Base-by-base conservation (phyloP, 2,329 filamentous ascomycete species). In the Apiospora malaysiana region DNA sequence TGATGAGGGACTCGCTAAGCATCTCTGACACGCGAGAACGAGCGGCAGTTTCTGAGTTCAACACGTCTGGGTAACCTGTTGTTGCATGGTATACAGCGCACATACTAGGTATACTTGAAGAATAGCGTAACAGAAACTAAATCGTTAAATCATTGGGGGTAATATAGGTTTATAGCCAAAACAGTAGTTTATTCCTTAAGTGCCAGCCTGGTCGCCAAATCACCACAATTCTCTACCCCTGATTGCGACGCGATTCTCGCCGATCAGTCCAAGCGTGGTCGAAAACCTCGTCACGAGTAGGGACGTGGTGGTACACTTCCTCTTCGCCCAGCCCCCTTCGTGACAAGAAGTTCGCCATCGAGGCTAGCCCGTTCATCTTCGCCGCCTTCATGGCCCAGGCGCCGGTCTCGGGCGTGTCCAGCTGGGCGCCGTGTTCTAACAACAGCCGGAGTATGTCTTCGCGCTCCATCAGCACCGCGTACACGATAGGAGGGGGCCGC, bases 391-490 rank as follows among this genome's bases (percentile, higher is more conserved):
- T 49, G 10, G 46, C 46, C 46, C 46, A 49, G 21, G n/a, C n/a
- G n/a, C 46, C 46, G 7, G 46, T 49, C 46, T 49, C 46, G 46
- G 46, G 46, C 0, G 46, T 23, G 46, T 23, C n/a, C n/a, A 49
- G n/a, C n/a, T n/a, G n/a, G 21, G 46, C 46, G n/a, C 46, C 46
- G n/a, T 49, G 7, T n/a, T 23, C n/a, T 3, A 71, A 69, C 21
- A 75, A 56, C 25, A 75, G 65, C 37, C 47, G 69, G 47, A 74
- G 73, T 59, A 74, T 67, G 16, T 69, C 69, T 40, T 71, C n/a
- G 23, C 63, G 9, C 27, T 75, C 74, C 46, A 67, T 71, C 16
- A 69, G 71, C 4, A 75, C 70, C 10, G 74, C 37, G 2, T 68
- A 4, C 16, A 49, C 68, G 37, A 69, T 43, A 6, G 68, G 51